Conservation (phyloP, 495 filamentous ascomycete genomes). For the Neurospora sp. region DNA sequence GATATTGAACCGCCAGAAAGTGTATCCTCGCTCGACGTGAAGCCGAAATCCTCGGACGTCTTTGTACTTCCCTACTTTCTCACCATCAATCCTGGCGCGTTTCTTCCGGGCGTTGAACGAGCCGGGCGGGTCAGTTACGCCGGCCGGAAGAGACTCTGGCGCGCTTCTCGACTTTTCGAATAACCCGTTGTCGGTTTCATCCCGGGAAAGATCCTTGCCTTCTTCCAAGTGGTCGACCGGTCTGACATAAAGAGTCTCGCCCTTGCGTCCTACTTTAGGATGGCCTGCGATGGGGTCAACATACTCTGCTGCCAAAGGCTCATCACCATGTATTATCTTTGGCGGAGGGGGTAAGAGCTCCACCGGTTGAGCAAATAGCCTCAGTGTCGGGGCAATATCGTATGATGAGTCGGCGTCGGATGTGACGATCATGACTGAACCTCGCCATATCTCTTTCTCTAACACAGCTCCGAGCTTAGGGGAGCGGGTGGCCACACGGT, state of each 20-base stretch:
- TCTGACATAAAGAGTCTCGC: constrained; percentile 71
- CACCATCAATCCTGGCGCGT: constrained; percentile 50
- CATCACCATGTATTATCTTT: constrained; percentile 52
- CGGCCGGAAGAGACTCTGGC: constrained; percentile 23
- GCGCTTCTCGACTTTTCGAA: constrained; percentile 49
- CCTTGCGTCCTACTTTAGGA: constrained; percentile 70
- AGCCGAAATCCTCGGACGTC: constrained; percentile 75
- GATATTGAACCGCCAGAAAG: constrained; percentile 94
- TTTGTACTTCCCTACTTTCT: constrained; percentile 62
- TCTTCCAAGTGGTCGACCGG: constrained; percentile 75
- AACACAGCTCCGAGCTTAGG: constrained; percentile 25
- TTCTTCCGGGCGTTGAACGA: constrained; percentile 39
- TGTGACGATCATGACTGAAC: constrained; percentile 90
- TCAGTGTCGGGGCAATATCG: constrained; percentile 62
- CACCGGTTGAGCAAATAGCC: constrained; percentile 78
- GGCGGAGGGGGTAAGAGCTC: constrained; percentile 79
- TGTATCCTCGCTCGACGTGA: constrained; percentile 76
- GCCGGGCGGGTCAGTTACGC: constrained; percentile 27
- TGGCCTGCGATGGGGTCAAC: constrained; percentile 83
- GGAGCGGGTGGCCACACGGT: constrained; percentile 27
- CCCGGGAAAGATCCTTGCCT: constrained; percentile 57
- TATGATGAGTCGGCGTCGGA: constrained; percentile 72
- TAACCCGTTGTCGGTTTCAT: constrained; percentile 72
- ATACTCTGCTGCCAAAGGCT: constrained; percentile 65
- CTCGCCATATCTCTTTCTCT: constrained; percentile 78